Evolutionary conservation across 2,329 filamentous ascomycete genomes (phyloP), one percentile per base, ranked within the genome.

Genomic region (Aspergillus pseudoterreus): DNA sequence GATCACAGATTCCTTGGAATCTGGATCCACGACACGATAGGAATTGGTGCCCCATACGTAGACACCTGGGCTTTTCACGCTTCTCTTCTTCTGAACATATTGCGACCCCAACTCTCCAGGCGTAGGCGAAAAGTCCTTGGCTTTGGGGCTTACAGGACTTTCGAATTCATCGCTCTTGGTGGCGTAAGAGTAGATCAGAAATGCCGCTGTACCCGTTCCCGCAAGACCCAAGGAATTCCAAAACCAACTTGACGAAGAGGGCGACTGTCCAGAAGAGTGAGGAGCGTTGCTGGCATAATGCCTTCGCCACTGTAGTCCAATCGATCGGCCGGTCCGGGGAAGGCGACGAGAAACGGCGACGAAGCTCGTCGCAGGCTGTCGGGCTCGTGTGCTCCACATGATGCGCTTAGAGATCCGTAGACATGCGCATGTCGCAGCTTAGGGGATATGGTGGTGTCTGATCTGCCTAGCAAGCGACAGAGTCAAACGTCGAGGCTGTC

Each of bases 41-140:
- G 78, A 76, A 63, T 99, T 99, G 15, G 87, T 90, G 0, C 94
- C 94, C 92, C 94, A 99, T 4, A 87, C 84, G 71, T 95, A 97
- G 0, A 97, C 87, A 2, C 92, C 94, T 0, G 94, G 92, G 54
- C 88, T 85, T 71, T 84, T 83, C 77, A 83, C 81, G 71, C 89
- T 95, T 65, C 83, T 84, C 74, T 88, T 90, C 52, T 96, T 88
- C 74, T 96, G 92, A 5, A 90, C 74, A 72, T 95, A 90, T 68
- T 95, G 90, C 10, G 88, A 89, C 65, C 88, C 92, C 60, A 95
- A 83, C 51, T 88, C 72, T 50, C 91, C 87, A 51, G 58, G 53
- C 8, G 63, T 49, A 11, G 54, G 56, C 1, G 51, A 50, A 17
- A 60, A 53, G 11, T 57, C 50, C 48, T 63, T 52, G 19, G 60